Base-by-base conservation (phyloP, 2,329 filamentous ascomycete species). In the Sporothrix humicola region DNA sequence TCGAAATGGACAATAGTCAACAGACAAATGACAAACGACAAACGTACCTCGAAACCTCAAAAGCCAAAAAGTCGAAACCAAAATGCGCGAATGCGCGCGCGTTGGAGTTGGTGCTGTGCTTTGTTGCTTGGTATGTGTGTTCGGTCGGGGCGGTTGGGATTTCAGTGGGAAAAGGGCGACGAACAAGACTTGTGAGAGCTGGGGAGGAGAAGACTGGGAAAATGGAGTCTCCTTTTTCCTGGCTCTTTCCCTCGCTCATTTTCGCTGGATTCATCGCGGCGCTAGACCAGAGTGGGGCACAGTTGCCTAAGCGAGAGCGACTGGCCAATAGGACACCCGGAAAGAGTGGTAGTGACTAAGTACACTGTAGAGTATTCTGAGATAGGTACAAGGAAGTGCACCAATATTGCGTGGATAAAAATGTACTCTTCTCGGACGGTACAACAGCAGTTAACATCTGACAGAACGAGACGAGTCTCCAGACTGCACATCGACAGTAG, bases 11-110 rank as follows among this genome's bases (percentile, higher is more conserved):
- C 42, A 65, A 63, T 44, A 13, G 37, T 23, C 31, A 42, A 42
- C 42, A 77, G 78, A 77, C 73, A 74, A 77, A 37, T 37, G 77
- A n/a, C 7, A 3, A 4, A 23, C 13, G 52, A 23, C 77, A 79
- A 80, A 69, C 79, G 81, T 80, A 81, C 79, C 80, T 81, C 61
- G 44, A 58, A 5, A 37, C 31, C 7, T 2, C 31, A 37, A 37
- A 37, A 37, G 31, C 31, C 31, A 37, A 37, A 37, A 37, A 37
- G 31, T 37, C 31, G 31, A 37, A 37, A 37, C 31, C 31, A 37
- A 37, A 37, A 37, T 37, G 31, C 31, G 31, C 31, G 31, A 80
- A 79, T 79, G 78, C 66, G 66, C 61, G 61, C 65, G 65, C 72
- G 61, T 72, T 54, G 71, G 13, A 7, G 50, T 52, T 46, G 68